Percentiles rank a stretch among this genome's conserved stretches.
Evolutionary conservation across 2,329 filamentous ascomycete species (phyloP).

Genomic region (Claviceps paspali): DNA sequence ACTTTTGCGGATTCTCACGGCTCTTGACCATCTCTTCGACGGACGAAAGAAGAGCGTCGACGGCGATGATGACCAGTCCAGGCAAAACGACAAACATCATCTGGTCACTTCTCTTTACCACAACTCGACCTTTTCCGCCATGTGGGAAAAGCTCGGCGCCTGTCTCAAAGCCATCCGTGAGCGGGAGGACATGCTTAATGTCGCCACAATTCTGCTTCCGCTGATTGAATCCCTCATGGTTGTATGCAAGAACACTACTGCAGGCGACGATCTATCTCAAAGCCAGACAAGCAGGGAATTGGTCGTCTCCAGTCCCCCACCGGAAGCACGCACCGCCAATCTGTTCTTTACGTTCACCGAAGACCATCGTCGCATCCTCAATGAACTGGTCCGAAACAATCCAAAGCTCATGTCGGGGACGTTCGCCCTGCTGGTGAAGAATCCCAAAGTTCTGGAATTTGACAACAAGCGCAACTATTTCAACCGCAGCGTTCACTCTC

Average conservation of each 20-base stretch:
- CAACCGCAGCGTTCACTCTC: slow-evolving; percentile 72
- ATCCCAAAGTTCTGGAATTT: slow-evolving; percentile 96
- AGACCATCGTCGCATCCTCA: slow-evolving; percentile 92
- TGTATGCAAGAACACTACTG: slow-evolving; percentile 92
- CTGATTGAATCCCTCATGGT: slow-evolving; percentile 97
- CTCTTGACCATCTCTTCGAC: slow-evolving; percentile 90
- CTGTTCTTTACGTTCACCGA: slow-evolving; percentile 97
- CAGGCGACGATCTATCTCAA: slow-evolving; percentile 48
- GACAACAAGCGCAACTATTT: slow-evolving; percentile 99
- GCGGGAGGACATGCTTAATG: slow-evolving; percentile 90
- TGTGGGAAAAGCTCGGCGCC: slow-evolving; percentile 85
- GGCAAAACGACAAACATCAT: slow-evolving; percentile 57
- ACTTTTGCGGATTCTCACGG: slow-evolving; percentile 77
- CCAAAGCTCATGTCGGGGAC: slow-evolving; percentile 98
- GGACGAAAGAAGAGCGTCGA: slow-evolving; percentile 50
- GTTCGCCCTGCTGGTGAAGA: slow-evolving; percentile 90
- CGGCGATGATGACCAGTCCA: slow-evolving; percentile 33
- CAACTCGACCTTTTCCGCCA: slow-evolving; percentile 72
- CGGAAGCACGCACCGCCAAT: slow-evolving; percentile 69
- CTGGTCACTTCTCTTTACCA: slow-evolving; percentile 80
- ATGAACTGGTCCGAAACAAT: slow-evolving; percentile 92
- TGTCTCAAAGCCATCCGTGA: slow-evolving; percentile 79
- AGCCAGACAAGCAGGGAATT: slow-evolving; percentile 46
- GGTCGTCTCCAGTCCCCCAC: slow-evolving; percentile 55
- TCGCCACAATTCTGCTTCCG: slow-evolving; percentile 86